These are phyloP conservation scores for Ophiosphaerella narmari DNA, from an alignment of 2,329 filamentous ascomycete species.

Conservation along the genomic window DNA sequence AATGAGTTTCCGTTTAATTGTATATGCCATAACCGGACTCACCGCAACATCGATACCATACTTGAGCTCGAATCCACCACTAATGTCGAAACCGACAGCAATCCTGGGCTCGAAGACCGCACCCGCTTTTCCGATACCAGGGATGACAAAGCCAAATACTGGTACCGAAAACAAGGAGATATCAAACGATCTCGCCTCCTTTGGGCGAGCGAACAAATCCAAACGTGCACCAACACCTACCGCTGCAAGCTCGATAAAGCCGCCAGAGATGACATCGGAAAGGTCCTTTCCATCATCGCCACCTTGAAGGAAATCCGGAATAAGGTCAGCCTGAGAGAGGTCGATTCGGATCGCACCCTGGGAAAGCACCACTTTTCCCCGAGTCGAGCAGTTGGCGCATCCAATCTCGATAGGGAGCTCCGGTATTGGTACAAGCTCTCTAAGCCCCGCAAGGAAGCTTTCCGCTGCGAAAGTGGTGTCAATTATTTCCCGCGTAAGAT, in stretches of 20 bases:
- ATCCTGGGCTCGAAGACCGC: slow-evolving; percentile 39
- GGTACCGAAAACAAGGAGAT: slow-evolving; percentile 31
- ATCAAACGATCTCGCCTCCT: slow-evolving; percentile 24
- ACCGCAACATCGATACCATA: slow-evolving; percentile 46
- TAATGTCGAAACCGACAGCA: slow-evolving; percentile 31
- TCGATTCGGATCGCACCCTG: slow-evolving; percentile 38
- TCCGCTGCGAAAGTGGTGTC: slow-evolving; percentile 30
- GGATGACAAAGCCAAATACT: slow-evolving; percentile 40
- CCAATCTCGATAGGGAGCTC: slow-evolving; percentile 35
- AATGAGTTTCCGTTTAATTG: slow-evolving; percentile 6
- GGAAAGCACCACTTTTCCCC: slow-evolving; percentile 36
- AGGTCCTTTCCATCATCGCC: slow-evolving; percentile 29
- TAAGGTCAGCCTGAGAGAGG: slow-evolving; percentile 25
- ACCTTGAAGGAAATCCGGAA: slow-evolving; percentile 29
- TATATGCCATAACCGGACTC: slow-evolving; percentile 6
- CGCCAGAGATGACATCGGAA: slow-evolving; percentile 36
- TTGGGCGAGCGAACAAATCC: slow-evolving; percentile 39
- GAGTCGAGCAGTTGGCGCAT: slow-evolving; percentile 44
- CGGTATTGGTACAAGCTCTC: slow-evolving; percentile 15
- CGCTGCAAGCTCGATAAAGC: slow-evolving; percentile 39
- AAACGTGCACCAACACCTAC: slow-evolving; percentile 39
- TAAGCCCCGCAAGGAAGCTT: slow-evolving; percentile 22
- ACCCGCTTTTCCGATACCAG: slow-evolving; percentile 43
- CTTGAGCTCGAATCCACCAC: slow-evolving; percentile 35
- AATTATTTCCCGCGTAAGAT: slow-evolving; percentile 25